Conservation (phyloP, 768 basidiomycete species). For the Amanita jacksonii region DNA sequence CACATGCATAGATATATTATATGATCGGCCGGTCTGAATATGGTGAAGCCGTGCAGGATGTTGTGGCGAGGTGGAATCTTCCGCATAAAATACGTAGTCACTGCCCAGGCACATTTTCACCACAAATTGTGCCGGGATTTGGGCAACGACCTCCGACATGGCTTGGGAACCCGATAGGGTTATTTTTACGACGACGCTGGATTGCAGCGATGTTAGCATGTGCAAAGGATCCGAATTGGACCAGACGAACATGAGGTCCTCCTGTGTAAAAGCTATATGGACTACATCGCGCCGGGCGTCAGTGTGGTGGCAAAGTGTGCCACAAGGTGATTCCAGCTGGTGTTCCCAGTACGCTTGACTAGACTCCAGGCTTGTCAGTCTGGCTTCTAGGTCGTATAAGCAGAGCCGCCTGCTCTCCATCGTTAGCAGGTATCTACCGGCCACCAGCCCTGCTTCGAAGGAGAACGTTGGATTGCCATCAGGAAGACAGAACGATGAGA, state of each 20-base stretch:
- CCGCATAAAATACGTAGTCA: neutral
- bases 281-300: neutral
- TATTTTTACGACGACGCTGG: neutral
- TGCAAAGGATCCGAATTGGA: neutral
- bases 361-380: neutral
- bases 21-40: neutral
- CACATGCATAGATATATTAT: constrained; percentile 1
- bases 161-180: neutral
- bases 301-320: neutral
- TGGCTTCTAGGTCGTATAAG: neutral
- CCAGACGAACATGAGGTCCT: neutral
- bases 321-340: neutral
- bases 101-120: neutral
- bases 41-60: neutral
- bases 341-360: neutral
- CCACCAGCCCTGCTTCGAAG: neutral
- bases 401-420: neutral
- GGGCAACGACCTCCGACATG: neutral
- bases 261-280: neutral
- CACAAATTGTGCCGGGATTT: neutral
- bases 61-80: neutral
- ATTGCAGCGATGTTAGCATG: neutral
- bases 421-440: neutral
- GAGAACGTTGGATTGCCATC: neutral
- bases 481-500: neutral